Percentiles rank a stretch among this genome's conserved stretches.
These are phyloP conservation scores for Oehlia diaphana DNA, from an alignment of 192 early-diverging fungal species.

Conservation along the genomic window DNA sequence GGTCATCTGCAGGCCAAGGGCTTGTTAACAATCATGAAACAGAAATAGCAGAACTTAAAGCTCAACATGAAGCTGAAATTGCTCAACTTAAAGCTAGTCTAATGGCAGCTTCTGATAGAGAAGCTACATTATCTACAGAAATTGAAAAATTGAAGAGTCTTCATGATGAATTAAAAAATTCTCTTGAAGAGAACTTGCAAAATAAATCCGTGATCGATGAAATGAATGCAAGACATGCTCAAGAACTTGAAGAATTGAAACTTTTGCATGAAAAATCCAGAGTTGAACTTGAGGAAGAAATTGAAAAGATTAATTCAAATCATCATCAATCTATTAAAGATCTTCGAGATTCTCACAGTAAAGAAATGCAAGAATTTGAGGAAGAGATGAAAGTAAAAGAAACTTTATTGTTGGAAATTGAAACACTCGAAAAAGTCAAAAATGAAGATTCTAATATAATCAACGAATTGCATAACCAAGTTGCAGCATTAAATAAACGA, in stretches of 20 bases:
- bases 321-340: background rate
- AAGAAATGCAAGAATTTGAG: conserved; percentile 23
- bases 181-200: background rate
- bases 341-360: background rate
- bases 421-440: background rate
- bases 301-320: background rate
- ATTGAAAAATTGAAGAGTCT: background rate
- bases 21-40: background rate
- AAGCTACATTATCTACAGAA: background rate
- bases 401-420: background rate
- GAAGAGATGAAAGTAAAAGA: conserved; percentile 9
- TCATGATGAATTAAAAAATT: background rate
- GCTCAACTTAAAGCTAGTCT: background rate
- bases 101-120: too few species aligned
- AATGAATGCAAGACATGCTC: background rate
- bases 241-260: conserved; percentile 1
- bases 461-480: background rate
- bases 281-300: conserved; percentile 1
- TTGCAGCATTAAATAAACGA: background rate
- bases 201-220: background rate
- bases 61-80: background rate
- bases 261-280: background rate
- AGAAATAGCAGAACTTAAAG: background rate
- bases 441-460: background rate
- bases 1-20: conserved; percentile 5